Percentiles rank a stretch among this genome's conserved stretches.
Evolutionary conservation across 2,329 filamentous ascomycete genomes (phyloP).

Genomic region (Colletotrichum siamense): DNA sequence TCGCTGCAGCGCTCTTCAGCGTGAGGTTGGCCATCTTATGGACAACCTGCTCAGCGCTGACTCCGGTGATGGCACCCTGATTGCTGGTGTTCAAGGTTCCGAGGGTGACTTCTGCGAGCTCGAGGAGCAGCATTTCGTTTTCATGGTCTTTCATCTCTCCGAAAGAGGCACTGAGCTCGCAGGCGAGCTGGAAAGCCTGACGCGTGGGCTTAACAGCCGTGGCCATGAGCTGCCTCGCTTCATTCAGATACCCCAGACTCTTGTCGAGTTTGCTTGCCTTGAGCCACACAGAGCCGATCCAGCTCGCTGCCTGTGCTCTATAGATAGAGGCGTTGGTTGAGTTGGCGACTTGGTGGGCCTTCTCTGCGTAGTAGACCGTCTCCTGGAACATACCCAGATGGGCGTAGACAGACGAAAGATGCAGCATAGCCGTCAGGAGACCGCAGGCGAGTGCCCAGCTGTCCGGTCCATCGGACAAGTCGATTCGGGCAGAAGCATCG

Average conservation of each 20-base stretch:
- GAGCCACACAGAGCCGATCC: slow-evolving; percentile 60
- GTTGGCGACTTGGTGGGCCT: slow-evolving; percentile 78
- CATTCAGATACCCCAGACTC: slow-evolving; percentile 59
- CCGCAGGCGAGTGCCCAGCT: slow-evolving; percentile 83
- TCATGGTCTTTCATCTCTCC: slow-evolving; percentile 52
- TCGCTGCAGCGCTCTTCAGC: slow-evolving; percentile 28
- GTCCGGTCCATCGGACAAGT: slow-evolving; percentile 53
- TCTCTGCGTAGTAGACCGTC: slow-evolving; percentile 85
- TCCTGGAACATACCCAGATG: slow-evolving; percentile 89
- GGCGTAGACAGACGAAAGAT: slow-evolving; percentile 79
- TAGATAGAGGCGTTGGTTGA: slow-evolving; percentile 69
- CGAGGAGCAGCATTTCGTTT: slow-evolving; percentile 48
- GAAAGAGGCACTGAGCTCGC: slow-evolving; percentile 62
- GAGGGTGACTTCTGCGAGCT: slow-evolving; percentile 53
- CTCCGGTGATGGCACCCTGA: background rate
- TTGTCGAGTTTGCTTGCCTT: slow-evolving; percentile 65
- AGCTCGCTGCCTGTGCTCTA: slow-evolving; percentile 57
- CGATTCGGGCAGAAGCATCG: slow-evolving; percentile 40
- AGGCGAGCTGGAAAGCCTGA: slow-evolving; percentile 53
- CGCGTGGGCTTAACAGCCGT: slow-evolving; percentile 48
- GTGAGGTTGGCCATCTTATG: slow-evolving; percentile 39
- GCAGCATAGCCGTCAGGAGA: slow-evolving; percentile 73
- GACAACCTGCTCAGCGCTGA: slow-evolving; percentile 35
- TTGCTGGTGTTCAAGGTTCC: slow-evolving; percentile 4
- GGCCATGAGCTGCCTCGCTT: slow-evolving; percentile 55